phyloP scores from a whole-genome alignment of 73 alveolate species.

The Stentor roeselii region DNA sequence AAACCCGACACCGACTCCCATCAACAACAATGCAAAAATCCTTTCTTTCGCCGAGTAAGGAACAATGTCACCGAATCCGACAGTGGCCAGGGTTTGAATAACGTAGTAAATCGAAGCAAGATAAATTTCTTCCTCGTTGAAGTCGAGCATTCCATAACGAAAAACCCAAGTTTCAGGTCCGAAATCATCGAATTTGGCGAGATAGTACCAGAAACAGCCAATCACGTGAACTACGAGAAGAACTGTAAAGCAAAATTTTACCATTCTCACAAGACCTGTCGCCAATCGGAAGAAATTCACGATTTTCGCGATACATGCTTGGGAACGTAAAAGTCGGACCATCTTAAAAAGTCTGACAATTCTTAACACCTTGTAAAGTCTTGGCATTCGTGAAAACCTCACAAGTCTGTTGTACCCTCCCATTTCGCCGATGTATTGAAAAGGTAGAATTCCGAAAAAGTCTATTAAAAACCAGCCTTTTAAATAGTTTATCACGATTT shows the following conservation, averaged over 20 bases:
- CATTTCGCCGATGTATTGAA: constrained; percentile 19
- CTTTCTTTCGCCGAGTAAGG: constrained; percentile 33
- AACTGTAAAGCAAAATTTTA: constrained; percentile 32
- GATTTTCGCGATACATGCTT: constrained; percentile 32
- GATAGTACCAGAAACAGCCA: constrained; percentile 48
- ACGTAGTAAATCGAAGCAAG: constrained; percentile 26
- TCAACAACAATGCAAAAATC: constrained; percentile 5
- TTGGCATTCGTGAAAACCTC: constrained; percentile 41
- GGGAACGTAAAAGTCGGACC: constrained; percentile 37
- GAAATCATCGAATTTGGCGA: constrained; percentile 46
- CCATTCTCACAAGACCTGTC: constrained; percentile 33
- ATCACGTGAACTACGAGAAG: constrained; percentile 44
- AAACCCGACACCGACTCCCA: constrained; percentile 37
- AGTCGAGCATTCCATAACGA: constrained; percentile 22
- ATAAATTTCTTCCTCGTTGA: not conserved
- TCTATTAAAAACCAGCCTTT: constrained; percentile 50
- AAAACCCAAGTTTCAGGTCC: constrained; percentile 56
- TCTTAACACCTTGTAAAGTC: constrained; percentile 50
- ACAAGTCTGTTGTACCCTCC: constrained; percentile 31
- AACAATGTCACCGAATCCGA: constrained; percentile 55
- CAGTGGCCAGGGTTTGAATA: constrained; percentile 39
- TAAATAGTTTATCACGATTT: constrained; percentile 34
- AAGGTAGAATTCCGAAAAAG: constrained; percentile 35
- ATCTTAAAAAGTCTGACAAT: constrained; percentile 51
- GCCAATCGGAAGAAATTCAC: not conserved